Conservation (phyloP, 129 eudicot species). For the Centaurea solstitialis region DNA sequence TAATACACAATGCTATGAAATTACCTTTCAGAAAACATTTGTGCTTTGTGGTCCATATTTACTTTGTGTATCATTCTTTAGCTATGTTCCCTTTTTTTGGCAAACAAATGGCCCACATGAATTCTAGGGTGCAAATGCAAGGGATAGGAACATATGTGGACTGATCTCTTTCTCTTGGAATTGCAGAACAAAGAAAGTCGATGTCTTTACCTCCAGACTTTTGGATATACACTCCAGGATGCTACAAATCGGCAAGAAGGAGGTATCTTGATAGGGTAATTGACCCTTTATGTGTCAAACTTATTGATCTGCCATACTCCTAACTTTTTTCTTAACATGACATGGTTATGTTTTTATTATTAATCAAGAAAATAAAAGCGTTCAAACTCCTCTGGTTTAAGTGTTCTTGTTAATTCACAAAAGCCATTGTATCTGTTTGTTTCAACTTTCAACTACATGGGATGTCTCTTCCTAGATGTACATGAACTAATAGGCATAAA, state of each 20-base stretch:
- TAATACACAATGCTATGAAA: neutral
- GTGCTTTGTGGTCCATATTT: neutral
- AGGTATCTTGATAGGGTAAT: slow-evolving; percentile 49
- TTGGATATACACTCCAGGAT: slow-evolving; percentile 89
- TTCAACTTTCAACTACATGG: neutral
- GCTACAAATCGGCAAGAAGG: slow-evolving; percentile 75
- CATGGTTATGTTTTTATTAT: neutral
- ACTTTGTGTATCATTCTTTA: neutral
- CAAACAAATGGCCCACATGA: neutral
- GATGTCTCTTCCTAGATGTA: neutral
- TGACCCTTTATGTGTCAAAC: slow-evolving; percentile 15
- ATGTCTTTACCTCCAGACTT: slow-evolving; percentile 80
- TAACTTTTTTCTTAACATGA: neutral
- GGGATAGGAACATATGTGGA: slow-evolving; percentile 6
- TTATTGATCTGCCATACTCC: neutral
- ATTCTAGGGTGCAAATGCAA: neutral
- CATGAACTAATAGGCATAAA: slow-evolving; percentile 2
- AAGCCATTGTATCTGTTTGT: neutral
- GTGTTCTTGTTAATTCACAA: slow-evolving; percentile 12
- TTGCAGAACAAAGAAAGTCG: slow-evolving; percentile 86
- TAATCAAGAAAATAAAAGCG: neutral
- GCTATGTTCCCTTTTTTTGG: neutral
- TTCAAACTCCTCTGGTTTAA: neutral
- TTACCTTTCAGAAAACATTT: neutral
- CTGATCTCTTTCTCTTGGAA: slow-evolving; percentile 17